Conservation (phyloP, 352 stramenopile species). For the Phytophthora kernoviae region DNA sequence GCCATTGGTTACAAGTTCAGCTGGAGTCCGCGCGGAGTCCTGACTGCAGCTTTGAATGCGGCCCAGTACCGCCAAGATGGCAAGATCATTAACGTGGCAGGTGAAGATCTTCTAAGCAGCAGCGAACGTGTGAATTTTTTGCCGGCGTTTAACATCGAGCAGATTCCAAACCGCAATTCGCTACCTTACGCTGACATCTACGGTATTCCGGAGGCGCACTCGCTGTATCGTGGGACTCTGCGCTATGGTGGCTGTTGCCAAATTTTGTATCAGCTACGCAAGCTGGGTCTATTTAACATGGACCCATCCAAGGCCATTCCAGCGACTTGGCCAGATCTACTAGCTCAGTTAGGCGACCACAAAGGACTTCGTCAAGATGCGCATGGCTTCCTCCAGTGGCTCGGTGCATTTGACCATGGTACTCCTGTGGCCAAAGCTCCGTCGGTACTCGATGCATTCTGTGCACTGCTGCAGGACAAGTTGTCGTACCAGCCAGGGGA, state of each 20-base stretch:
- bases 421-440: conserved; percentile 60
- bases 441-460: conserved; percentile 87
- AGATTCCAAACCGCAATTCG: conserved; percentile 95
- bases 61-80: conserved; percentile 90
- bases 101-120: conserved; percentile 86
- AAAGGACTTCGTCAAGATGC: conserved; percentile 51
- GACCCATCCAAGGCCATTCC: conserved; percentile 48
- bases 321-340: conserved; percentile 83
- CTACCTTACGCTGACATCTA: conserved; percentile 94
- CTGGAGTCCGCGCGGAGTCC: conserved; percentile 94
- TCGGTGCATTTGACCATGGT: conserved; percentile 64
- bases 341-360: conserved; percentile 47
- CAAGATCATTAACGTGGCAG: conserved; percentile 83
- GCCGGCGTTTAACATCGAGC: conserved; percentile 93
- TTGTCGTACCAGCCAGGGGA: conserved; percentile 90
- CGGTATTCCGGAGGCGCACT: conserved; percentile 91
- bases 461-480: conserved; percentile 86
- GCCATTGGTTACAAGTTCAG: conserved; percentile 98
- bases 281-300: conserved; percentile 91
- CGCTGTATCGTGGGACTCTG: conserved; percentile 94
- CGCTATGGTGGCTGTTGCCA: conserved; percentile 93
- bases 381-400: conserved; percentile 75
- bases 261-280: conserved; percentile 90
- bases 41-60: conserved; percentile 92
- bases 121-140: conserved; percentile 89